Base-by-base conservation (phyloP, 2,329 filamentous ascomycete species). In the Fusarium goolgardi region DNA sequence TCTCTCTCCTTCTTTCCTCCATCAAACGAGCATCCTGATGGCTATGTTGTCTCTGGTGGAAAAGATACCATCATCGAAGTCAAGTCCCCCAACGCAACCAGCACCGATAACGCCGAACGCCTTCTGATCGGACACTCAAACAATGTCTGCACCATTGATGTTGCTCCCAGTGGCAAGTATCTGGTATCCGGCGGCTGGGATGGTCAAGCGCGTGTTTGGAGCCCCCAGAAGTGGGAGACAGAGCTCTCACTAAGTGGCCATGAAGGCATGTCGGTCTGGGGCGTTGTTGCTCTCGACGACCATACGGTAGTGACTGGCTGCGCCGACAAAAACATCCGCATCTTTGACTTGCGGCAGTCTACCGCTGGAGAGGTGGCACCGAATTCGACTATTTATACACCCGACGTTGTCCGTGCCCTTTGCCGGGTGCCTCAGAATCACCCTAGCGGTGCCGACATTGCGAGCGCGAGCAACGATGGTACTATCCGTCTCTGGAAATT, bases 121-220 rank as follows among this genome's bases (percentile, higher is more conserved):
- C 84, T 98, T 65, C 85, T 99, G 12, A 83, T 97, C 51, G 95
- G 96, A 15, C 96, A 99, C 77, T 85, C 87, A 21, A 87, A 91
- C 77, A 98, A 98, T 73, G 89, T 99, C 45, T 97, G 95, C 77
- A 86, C 94, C 11, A 81, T 99, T 44, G 93, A 97, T 73, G 90
- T 93, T 18, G 90, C 90, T 51, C 86, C 90, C 1, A 86, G 89
- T 61, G 91, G 90, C 3, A 86, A 82, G 45, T 92, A 89, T 77
- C 84, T 98, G 40, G 90, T 97, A 46, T 98, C 95, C 69, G 96
- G 95, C 32, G 92, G 94, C 73, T 99, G 96, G 96, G 96, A 99
- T 78, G 88, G 88, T 31, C 91, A 94, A 68, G 94, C 93, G 29
- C 90, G 93, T 55, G 82, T 98, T 53, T 99, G 96, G 96, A 86